Conservation (phyloP, 176 grass and related monocot genomes). For the Oryza meyeriana region DNA sequence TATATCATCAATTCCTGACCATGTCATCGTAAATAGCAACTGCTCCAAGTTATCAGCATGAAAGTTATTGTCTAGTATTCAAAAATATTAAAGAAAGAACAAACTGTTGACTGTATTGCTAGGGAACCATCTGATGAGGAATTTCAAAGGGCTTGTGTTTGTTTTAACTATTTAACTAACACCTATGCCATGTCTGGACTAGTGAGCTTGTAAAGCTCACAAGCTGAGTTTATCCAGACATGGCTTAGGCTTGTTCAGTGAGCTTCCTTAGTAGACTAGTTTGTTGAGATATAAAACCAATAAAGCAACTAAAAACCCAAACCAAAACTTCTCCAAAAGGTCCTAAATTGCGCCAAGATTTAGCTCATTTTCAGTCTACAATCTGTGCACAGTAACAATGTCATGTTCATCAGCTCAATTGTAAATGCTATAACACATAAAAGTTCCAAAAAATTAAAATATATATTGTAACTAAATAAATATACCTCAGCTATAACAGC, state of each 20-base stretch:
- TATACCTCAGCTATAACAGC: constrained; percentile 83
- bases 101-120: background rate
- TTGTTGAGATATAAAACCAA: background rate
- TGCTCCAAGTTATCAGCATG: background rate
- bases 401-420: background rate
- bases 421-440: background rate
- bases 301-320: background rate
- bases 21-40: background rate
- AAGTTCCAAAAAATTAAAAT: background rate
- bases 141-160: background rate
- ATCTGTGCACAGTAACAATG: background rate
- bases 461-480: background rate
- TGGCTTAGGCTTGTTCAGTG: background rate
- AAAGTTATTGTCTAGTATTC: background rate
- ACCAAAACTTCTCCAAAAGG: background rate
- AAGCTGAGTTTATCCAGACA: background rate
- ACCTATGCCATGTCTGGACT: background rate
- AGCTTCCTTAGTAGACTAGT: constrained; percentile 4
- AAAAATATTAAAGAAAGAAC: background rate
- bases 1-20: background rate
- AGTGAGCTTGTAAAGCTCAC: background rate
- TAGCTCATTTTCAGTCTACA: background rate
- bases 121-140: background rate
- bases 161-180: background rate
- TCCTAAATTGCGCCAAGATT: background rate